Evolutionary conservation across 129 eudicot genomes (phyloP), one percentile per base, ranked within the genome.

Genomic region (Centrapalus pauciflorus): DNA sequence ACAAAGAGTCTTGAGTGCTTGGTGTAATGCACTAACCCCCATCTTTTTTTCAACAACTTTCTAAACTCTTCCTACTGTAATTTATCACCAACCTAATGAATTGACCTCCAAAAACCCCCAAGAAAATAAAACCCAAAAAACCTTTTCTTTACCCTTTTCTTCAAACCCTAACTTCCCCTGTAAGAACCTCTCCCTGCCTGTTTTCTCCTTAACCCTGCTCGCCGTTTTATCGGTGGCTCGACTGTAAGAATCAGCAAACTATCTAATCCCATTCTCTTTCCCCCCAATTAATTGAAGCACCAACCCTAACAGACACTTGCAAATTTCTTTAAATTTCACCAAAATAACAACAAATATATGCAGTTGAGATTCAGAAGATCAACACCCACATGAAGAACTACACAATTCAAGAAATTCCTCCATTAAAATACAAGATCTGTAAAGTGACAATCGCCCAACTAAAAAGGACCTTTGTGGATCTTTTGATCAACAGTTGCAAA

Each of bases 101-200:
- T 75, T 66, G 79, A 66, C 23, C 45, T 43, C 9, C 26, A 26
- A 55, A n/a, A 43, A 25, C 71, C 29, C 32, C 21, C 60, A 74
- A 74, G 66, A 14, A 62, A 72, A 37, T 26, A 25, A 66, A 72
- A 69, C 25, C 73, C 68, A 56, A 75, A 67, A 50, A 37, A 28
- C 55, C 37, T 49, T 26, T 50, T 37, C 12, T 66, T 75, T 75
- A 63, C 19, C 14, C 50, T 65, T n/a, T 5, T 43, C 20, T 74
- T 33, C 25, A 58, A 62, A 24, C 60, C 54, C 74, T 74, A 74
- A 56, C 79, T 75, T 17, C 74, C 79, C 51, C 96, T 80, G 69
- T 88, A 88, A 26, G 96, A 88, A 54, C 96, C 96, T 85, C 96
- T 80, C 6, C 96, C 96, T 16, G 96, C 96, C 48, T 88, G 96